Percentiles rank a stretch among this genome's conserved stretches.
Evolutionary conservation across 2,329 filamentous ascomycete species (phyloP).

Genomic region (Ascochyta koolunga): DNA sequence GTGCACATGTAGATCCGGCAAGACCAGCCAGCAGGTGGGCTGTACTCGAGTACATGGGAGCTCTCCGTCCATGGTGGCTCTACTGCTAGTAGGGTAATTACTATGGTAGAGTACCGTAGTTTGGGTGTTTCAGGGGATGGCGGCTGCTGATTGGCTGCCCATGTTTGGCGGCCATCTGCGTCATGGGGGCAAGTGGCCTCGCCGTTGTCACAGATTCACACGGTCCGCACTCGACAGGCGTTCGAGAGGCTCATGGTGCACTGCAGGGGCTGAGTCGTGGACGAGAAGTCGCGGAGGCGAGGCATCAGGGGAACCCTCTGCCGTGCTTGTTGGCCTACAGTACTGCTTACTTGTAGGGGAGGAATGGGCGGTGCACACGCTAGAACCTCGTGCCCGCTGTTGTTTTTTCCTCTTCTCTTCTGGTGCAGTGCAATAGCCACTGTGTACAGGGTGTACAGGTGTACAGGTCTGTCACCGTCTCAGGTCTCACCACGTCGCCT

Average conservation of each 20-base stretch:
- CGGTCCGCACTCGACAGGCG: no score
- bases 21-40: constrained; percentile 7
- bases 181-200: constrained; percentile 16
- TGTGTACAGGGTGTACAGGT: no score
- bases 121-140: constrained; percentile 10
- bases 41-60: not conserved
- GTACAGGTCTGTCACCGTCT: no score
- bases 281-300: constrained; percentile 4
- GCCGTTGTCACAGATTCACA: constrained; percentile 21
- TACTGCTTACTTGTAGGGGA: constrained; percentile 1
- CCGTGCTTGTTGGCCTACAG: not conserved
- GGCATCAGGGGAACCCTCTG: constrained; percentile 5
- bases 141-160: constrained; percentile 21
- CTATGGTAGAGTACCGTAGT: no score
- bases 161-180: constrained; percentile 11
- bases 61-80: no score
- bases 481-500: not conserved
- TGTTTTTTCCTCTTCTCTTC: constrained; percentile 8
- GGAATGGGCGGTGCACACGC: constrained; percentile 20
- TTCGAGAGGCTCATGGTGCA: not conserved
- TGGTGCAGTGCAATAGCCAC: no score
- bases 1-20: constrained; percentile 6
- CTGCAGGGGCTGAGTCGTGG: constrained; percentile 17
- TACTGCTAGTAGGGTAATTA: no score
- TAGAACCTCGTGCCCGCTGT: constrained; percentile 7